Conservation (phyloP, 495 filamentous ascomycete genomes). For the Penicillium macrosclerotiorum region DNA sequence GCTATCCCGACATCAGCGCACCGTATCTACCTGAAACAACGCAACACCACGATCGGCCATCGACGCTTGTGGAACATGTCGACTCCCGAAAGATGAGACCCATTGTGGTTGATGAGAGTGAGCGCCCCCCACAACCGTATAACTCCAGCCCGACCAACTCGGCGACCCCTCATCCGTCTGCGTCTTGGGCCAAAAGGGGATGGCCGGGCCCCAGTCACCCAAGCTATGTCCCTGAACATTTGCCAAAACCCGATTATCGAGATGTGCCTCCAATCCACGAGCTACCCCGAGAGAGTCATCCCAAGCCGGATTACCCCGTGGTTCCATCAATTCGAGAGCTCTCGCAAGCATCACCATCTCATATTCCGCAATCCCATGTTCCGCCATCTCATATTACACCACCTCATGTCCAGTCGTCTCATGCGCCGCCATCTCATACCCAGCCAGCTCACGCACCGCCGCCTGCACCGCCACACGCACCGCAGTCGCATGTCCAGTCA, state of each 20-base stretch:
- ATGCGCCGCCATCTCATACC: too few species aligned
- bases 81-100: constrained; percentile 42
- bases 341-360: too few species aligned
- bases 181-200: constrained; percentile 40
- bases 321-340: constrained; percentile 46
- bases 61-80: constrained; percentile 33
- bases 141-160: constrained; percentile 38
- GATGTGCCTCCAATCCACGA: constrained; percentile 47
- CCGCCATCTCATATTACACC: too few species aligned
- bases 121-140: constrained; percentile 36
- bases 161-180: constrained; percentile 24
- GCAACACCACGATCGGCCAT: constrained; percentile 39
- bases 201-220: constrained; percentile 36
- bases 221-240: constrained; percentile 36
- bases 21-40: constrained; percentile 51
- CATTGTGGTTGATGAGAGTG: constrained; percentile 45
- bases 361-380: too few species aligned
- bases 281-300: constrained; percentile 37
- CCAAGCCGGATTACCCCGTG: constrained; percentile 43
- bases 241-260: constrained; percentile 39
- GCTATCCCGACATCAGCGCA: constrained; percentile 52
- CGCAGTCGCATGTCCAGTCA: too few species aligned
- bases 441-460: too few species aligned
- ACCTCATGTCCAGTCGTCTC: too few species aligned
- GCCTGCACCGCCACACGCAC: too few species aligned